A percentile compares a stretch with the other conserved stretches of the same genome.
phyloP scores from a whole-genome alignment of 768 basidiomycete species.

The Naganishia onofrii region DNA sequence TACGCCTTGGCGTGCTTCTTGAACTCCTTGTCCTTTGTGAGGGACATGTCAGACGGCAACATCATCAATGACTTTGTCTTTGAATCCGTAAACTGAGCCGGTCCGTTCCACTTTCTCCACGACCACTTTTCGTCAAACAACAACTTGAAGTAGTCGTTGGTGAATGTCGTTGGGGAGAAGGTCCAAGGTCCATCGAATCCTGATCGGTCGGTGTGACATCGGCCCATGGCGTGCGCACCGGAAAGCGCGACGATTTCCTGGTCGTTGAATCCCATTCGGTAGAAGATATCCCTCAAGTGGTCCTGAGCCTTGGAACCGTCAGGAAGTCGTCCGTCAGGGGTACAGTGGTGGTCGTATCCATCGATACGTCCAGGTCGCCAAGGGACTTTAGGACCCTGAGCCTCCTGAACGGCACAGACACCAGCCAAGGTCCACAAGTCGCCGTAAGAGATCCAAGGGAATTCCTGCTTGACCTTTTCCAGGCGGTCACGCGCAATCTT shows the following conservation, averaged over 20 bases:
- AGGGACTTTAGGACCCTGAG: conserved; percentile 84
- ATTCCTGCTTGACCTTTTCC: conserved; percentile 82
- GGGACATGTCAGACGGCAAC: conserved; percentile 88
- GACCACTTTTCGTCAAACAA: conserved; percentile 80
- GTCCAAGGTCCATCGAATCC: conserved; percentile 59
- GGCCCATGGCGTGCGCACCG: conserved; percentile 92
- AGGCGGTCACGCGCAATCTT: conserved; percentile 74
- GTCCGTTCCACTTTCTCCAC: conserved; percentile 73
- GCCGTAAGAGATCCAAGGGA: conserved; percentile 91
- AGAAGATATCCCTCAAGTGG: conserved; percentile 84
- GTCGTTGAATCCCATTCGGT: conserved; percentile 95
- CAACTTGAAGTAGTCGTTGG: conserved; percentile 82
- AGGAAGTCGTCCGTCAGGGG: conserved; percentile 54
- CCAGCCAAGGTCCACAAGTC: conserved; percentile 96
- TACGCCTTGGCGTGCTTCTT: conserved; percentile 83
- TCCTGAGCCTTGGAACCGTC: conserved; percentile 78
- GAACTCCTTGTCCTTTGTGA: conserved; percentile 87
- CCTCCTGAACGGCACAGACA: conserved; percentile 83
- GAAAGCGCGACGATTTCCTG: conserved; percentile 94
- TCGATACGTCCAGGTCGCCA: conserved; percentile 94
- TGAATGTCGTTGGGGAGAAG: conserved; percentile 82
- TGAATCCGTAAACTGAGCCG: conserved; percentile 92
- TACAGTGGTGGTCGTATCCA: conserved; percentile 64
- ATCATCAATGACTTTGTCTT: conserved; percentile 86
- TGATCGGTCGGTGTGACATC: conserved; percentile 70